Base-by-base conservation (phyloP, 257 asterid species). In the Penstemon barbatus region DNA sequence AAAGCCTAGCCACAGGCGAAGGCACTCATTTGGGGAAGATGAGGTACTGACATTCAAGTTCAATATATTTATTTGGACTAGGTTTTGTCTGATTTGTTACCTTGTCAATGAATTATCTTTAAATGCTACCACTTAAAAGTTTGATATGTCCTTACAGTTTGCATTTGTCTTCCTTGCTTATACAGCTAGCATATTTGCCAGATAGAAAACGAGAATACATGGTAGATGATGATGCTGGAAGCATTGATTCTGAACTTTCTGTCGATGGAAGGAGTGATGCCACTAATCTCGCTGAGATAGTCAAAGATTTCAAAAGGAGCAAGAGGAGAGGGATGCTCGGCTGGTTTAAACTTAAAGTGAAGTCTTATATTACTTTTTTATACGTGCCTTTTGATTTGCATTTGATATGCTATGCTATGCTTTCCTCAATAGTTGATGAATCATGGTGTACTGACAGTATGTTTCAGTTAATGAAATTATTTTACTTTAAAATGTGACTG, bases 1-100 rank as follows among this genome's bases (percentile, higher is more conserved):
- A 73, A 85, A 75, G 52, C 73, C 75, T 71, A 70, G 81, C 77
- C 88, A 84, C 66, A 71, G 89, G 72, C 86, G 97, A 60, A 80
- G 89, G 71, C 97, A 89, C 82, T 89, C 97, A 65, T 87, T 89
- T 74, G 97, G 89, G 62, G 97, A 89, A 71, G 97, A 89, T 67
- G 97, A 87, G 95, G 97, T 89, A 71, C 61, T 68, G 40, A 75
- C n/a, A 13, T 15, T 13, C 18, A 63, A 5, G 7, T 44, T 62
- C 40, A 46, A 46, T 63, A 63, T 63, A 46, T 46, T 9, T 39
- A 44, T 43, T 58, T 40, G 40, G 48, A 45, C 33, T 25, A 25
- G 33, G 33, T 25, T 43, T 66, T 61, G 41, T 72, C 43, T 64
- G 10, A 53, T 38, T 69, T 43, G 48, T 64, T 68, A 36, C 38